These are phyloP conservation scores for Ophiostoma australiae DNA, from an alignment of 2,329 filamentous ascomycete genomes.

Conservation along the genomic window DNA sequence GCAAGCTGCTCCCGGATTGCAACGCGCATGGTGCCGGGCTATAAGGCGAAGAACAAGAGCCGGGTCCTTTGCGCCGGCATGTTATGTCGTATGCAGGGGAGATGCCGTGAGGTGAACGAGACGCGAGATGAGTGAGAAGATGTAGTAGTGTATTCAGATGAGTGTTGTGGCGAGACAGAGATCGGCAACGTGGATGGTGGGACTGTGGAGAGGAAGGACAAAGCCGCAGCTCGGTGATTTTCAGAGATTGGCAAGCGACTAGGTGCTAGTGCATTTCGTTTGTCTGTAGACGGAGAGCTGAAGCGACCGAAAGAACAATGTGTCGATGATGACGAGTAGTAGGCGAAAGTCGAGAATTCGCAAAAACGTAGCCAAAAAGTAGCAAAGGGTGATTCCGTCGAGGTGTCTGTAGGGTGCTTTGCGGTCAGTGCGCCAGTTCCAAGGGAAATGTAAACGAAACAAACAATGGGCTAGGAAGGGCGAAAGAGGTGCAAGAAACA, in stretches of 20 bases:
- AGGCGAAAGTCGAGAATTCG: background rate
- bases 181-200: constrained; percentile 20
- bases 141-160: background rate
- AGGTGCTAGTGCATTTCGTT: background rate
- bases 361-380: background rate
- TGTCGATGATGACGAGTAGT: background rate
- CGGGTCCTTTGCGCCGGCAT: constrained; percentile 32
- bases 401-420: constrained; percentile 5
- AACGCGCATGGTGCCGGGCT: constrained; percentile 63
- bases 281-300: background rate
- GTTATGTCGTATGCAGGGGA: background rate
- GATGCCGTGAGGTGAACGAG: constrained; percentile 7
- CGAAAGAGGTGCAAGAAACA: background rate
- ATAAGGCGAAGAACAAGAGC: constrained; percentile 30
- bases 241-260: background rate
- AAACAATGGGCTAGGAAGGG: background rate
- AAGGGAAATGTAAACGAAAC: background rate
- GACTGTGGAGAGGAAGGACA: background rate
- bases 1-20: constrained; percentile 84
- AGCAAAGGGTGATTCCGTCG: background rate
- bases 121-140: background rate
- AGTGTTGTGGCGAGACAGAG: constrained; percentile 11
- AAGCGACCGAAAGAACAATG: background rate
- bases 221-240: background rate
- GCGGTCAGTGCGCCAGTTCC: constrained; percentile 2